phyloP scores from a whole-genome alignment of 192 early-diverging fungal genomes.

The Geosiphon pyriformis region DNA sequence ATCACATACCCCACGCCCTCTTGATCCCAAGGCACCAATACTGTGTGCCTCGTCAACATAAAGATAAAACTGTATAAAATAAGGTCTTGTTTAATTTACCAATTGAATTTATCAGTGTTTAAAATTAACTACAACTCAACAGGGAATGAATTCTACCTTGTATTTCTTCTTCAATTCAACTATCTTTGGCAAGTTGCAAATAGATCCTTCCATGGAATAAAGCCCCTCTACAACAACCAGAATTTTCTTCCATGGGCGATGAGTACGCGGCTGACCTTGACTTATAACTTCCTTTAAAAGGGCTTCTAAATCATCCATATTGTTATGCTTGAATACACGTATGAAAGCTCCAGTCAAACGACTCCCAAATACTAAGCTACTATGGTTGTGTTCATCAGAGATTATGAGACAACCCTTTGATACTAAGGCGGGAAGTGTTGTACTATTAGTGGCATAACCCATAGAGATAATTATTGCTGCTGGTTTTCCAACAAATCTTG shows the following conservation, averaged over 20 bases:
- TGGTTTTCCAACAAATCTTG: conserved; percentile 85
- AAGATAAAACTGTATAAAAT: conserved; percentile 65
- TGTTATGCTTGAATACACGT: conserved; percentile 93
- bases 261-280: conserved; percentile 95
- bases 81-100: background rate
- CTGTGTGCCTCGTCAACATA: conserved; percentile 98
- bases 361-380: conserved; percentile 90
- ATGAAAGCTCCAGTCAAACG: conserved; percentile 86
- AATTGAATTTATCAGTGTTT: background rate
- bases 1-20: conserved; percentile 94
- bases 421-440: conserved; percentile 85
- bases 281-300: conserved; percentile 83
- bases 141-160: conserved; percentile 45
- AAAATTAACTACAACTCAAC: background rate
- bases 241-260: conserved; percentile 99
- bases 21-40: conserved; percentile 89
- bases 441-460: conserved; percentile 97
- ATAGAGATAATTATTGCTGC: conserved; percentile 84
- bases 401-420: conserved; percentile 85
- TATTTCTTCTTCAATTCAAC: conserved; percentile 86
- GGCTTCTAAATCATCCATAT: conserved; percentile 69
- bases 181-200: conserved; percentile 82
- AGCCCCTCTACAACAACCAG: conserved; percentile 93
- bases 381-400: conserved; percentile 94
- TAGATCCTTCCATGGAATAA: conserved; percentile 97